A percentile compares a stretch with the other conserved stretches of the same genome.
Conservation (phyloP, 2,329 filamentous ascomycete genomes). For the Fusarium devonianum region DNA sequence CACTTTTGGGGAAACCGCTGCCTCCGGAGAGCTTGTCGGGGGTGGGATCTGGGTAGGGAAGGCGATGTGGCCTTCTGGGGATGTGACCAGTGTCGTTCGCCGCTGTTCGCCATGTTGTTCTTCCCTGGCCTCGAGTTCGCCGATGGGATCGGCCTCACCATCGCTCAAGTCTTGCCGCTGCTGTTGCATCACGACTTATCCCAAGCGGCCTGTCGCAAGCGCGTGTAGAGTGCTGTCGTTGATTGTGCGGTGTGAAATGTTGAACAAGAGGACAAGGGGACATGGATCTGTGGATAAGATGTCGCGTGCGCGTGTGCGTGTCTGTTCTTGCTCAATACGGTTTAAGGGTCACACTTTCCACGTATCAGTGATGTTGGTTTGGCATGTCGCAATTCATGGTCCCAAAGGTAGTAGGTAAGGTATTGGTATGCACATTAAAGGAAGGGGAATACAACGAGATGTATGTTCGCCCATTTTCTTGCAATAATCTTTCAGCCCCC, state of each 20-base stretch:
- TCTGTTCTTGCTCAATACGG: too few species aligned
- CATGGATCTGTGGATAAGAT: too few species aligned
- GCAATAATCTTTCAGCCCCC: not conserved
- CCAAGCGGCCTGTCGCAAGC: too few species aligned
- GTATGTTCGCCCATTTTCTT: not conserved
- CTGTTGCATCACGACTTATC: slow-evolving; percentile 11
- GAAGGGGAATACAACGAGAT: too few species aligned
- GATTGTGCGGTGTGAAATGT: not conserved
- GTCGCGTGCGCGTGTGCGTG: too few species aligned
- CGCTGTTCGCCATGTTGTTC: slow-evolving; percentile 14
- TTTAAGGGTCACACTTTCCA: too few species aligned
- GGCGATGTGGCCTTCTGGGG: slow-evolving; percentile 20
- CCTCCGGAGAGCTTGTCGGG: slow-evolving; percentile 22
- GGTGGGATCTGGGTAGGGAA: slow-evolving; percentile 24
- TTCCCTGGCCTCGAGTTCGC: too few species aligned
- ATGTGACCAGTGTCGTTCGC: slow-evolving; percentile 17
- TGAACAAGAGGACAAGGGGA: too few species aligned
- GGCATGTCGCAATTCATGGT: too few species aligned
- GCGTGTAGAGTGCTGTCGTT: not conserved
- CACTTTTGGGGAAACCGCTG: slow-evolving; percentile 19
- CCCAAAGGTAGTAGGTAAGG: too few species aligned
- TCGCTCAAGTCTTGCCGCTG: slow-evolving; percentile 14
- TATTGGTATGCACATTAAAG: too few species aligned
- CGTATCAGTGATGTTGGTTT: too few species aligned
- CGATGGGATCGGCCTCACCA: not conserved